Conservation (phyloP, 805 yeast species). For the Candida pseudofarinosa region DNA sequence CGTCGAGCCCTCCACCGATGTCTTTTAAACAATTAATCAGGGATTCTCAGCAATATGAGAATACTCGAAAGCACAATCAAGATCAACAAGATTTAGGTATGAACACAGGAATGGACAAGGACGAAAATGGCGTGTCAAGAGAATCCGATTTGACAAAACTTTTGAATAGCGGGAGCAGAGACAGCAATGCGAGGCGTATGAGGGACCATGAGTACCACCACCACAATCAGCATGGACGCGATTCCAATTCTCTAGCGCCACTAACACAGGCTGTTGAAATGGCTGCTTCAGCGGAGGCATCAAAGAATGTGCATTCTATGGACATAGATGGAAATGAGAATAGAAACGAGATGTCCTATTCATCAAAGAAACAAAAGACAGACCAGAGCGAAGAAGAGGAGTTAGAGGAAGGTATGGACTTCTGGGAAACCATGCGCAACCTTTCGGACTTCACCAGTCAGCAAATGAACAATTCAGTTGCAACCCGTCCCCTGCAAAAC, state of each 20-base stretch:
- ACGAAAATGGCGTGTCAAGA: slow-evolving; percentile 11
- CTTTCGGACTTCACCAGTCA: slow-evolving; percentile 31
- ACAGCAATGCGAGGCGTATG: slow-evolving; percentile 4
- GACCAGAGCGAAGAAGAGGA: slow-evolving; percentile 17
- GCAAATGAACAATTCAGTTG: slow-evolving; percentile 7
- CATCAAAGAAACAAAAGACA: slow-evolving; percentile 4
- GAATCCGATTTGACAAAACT: slow-evolving; percentile 44
- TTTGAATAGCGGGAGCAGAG: slow-evolving; percentile 28
- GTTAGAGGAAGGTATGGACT: slow-evolving; percentile 63
- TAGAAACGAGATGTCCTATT: background rate
- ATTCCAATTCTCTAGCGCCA: slow-evolving; percentile 28
- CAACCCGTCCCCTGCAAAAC: slow-evolving; percentile 2
- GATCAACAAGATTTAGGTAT: slow-evolving; percentile 8
- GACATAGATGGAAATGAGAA: slow-evolving; percentile 3
- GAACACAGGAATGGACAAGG: background rate
- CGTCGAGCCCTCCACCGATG: slow-evolving; percentile 48
- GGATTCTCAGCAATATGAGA: background rate
- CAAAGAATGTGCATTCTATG: slow-evolving; percentile 2
- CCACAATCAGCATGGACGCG: slow-evolving; percentile 6
- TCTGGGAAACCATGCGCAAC: slow-evolving; percentile 67
- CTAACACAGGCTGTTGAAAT: slow-evolving; percentile 39
- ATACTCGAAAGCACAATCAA: slow-evolving; percentile 5
- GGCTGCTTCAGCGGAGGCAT: slow-evolving; percentile 30
- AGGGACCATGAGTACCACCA: slow-evolving; percentile 1
- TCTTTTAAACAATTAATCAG: slow-evolving; percentile 5